These are phyloP conservation scores for Aureobasidium namibiae DNA, from an alignment of 2,329 filamentous ascomycete species.

Conservation along the genomic window DNA sequence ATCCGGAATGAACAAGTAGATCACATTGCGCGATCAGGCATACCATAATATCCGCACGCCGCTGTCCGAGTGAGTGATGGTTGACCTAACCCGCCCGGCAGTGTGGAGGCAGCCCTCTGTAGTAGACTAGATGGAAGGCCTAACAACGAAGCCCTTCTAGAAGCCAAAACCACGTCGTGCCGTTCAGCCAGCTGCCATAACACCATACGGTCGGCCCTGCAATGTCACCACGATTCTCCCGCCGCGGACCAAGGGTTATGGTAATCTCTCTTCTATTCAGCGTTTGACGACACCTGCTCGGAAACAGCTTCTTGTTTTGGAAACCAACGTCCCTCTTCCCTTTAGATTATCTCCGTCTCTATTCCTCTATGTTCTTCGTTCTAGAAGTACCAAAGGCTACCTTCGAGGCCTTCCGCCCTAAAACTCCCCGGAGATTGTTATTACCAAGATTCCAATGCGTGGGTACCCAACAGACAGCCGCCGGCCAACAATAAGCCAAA, in stretches of 20 bases:
- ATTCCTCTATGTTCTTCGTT: background rate
- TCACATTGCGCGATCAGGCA: constrained; percentile 3
- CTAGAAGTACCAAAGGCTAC: background rate
- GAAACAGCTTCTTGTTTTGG: background rate
- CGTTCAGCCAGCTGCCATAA: background rate
- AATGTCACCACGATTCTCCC: background rate
- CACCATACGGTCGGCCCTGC: background rate
- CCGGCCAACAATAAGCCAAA: background rate
- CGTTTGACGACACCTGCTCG: background rate
- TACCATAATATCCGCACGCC: background rate
- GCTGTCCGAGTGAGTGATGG: background rate
- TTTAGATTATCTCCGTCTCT: background rate
- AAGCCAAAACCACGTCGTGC: background rate
- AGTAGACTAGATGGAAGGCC: background rate
- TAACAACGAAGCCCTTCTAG: background rate
- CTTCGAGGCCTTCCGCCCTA: background rate
- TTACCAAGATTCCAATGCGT: background rate
- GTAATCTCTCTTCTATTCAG: background rate
- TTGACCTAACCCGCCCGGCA: background rate
- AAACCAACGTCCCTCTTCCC: background rate
- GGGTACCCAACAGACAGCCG: too few species aligned
- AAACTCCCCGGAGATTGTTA: background rate
- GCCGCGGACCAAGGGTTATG: background rate
- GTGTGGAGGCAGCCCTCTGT: background rate
- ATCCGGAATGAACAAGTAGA: background rate